phyloP scores from a whole-genome alignment of 306 rosid genomes.

The Acacia melanoxylon region DNA sequence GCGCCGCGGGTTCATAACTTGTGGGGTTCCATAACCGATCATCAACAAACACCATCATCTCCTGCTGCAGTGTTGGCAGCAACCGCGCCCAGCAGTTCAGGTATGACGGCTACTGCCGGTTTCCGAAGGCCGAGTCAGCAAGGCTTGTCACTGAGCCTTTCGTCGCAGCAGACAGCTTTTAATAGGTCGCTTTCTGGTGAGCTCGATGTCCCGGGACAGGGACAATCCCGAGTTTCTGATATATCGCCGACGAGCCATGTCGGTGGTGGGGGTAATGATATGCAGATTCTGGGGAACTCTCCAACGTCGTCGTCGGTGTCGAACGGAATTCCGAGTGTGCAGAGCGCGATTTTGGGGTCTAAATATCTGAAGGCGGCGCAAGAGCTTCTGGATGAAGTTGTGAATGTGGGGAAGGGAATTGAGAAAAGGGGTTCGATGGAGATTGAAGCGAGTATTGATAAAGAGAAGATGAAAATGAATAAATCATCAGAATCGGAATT shows the following conservation, averaged over 20 bases:
- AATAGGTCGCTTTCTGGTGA: slow-evolving; percentile 37
- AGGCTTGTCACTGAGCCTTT: slow-evolving; percentile 57
- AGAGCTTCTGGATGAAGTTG: slow-evolving; percentile 74
- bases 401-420: slow-evolving; percentile 53
- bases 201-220: slow-evolving; percentile 9
- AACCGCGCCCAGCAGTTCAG: neutral
- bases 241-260: slow-evolving; percentile 24
- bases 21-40: slow-evolving; percentile 36
- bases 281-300: slow-evolving; percentile 22
- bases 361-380: slow-evolving; percentile 64
- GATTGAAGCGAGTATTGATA: neutral
- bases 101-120: neutral
- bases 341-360: slow-evolving; percentile 52
- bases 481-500: slow-evolving; percentile 31
- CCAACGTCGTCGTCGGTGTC: slow-evolving; percentile 41
- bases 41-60: neutral
- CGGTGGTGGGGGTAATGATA: slow-evolving; percentile 3
- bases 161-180: slow-evolving; percentile 36
- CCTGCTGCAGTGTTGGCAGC: neutral
- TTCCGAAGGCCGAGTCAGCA: slow-evolving; percentile 37
- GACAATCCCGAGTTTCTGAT: slow-evolving; percentile 23
- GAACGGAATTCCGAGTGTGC: slow-evolving; percentile 40
- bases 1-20: slow-evolving; percentile 32
- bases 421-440: slow-evolving; percentile 6
- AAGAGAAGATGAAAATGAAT: slow-evolving; percentile 44